A percentile compares a stretch with the other conserved stretches of the same genome.
Conservation (phyloP, 495 filamentous ascomycete genomes). For the Hypoxylon subgilvum region DNA sequence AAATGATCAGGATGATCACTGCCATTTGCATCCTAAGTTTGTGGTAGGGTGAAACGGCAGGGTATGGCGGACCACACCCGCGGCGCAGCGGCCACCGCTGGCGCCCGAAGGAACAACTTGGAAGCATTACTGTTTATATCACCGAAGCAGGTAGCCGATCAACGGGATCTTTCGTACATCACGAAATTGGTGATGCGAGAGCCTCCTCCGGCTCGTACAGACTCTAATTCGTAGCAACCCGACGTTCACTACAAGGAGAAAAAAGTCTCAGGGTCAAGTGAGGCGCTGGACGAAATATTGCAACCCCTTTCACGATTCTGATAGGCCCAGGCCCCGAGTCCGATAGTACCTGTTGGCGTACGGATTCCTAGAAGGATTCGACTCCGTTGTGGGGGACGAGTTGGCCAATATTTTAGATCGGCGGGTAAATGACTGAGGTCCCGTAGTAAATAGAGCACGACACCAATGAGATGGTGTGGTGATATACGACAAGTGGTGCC, state of each 20-base stretch:
- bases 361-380: conserved; percentile 4
- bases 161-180: conserved; percentile 27
- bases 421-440: conserved; percentile 33
- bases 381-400: conserved; percentile 18
- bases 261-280: neutral
- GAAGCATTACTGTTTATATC: conserved; percentile 24
- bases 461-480: conserved; percentile 23
- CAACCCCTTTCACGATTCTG: conserved; percentile 1
- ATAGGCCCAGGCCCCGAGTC: conserved; percentile 4
- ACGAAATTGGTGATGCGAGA: conserved; percentile 25
- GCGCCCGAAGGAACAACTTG: conserved; percentile 18
- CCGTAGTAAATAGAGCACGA: conserved; percentile 12
- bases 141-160: conserved; percentile 36
- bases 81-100: conserved; percentile 29
- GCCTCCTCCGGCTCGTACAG: conserved; percentile 23
- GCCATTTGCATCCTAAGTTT: conserved; percentile 40
- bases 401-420: conserved; percentile 23
- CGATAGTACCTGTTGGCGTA: conserved; percentile 18
- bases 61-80: conserved; percentile 28
- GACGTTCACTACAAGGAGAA: conserved; percentile 20
- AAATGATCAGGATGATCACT: conserved; percentile 44
- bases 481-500: conserved; percentile 18
- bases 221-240: conserved; percentile 4
- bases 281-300: conserved; percentile 4
- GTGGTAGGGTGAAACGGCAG: conserved; percentile 35